Conservation (phyloP, 1,284 basidiomycete species). For the Rhodotorula sp. region DNA sequence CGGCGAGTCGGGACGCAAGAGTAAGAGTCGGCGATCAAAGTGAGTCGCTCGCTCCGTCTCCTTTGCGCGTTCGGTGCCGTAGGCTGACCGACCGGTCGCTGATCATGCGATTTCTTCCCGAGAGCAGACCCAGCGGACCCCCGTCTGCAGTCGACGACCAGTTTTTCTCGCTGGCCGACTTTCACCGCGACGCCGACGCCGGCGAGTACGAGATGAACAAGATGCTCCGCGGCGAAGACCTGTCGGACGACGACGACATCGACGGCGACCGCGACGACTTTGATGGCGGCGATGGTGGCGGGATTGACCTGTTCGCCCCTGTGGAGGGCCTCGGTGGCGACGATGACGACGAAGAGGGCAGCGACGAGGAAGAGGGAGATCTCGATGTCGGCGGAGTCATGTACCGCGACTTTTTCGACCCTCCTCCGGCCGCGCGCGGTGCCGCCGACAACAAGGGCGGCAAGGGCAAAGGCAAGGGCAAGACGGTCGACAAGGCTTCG, state of each 20-base stretch:
- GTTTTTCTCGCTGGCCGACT: constrained; percentile 86
- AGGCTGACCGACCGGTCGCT: neutral
- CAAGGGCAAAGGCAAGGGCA: constrained; percentile 38
- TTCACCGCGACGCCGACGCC: constrained; percentile 82
- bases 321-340: constrained; percentile 11
- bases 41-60: constrained; percentile 9
- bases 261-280: constrained; percentile 44
- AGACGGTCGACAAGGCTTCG: neutral
- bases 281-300: constrained; percentile 49
- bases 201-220: constrained; percentile 63
- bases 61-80: neutral
- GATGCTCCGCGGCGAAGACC: constrained; percentile 59
- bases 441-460: constrained; percentile 30
- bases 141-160: constrained; percentile 69
- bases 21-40: neutral
- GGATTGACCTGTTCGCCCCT: constrained; percentile 47
- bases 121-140: constrained; percentile 5
- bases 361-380: constrained; percentile 41
- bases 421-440: constrained; percentile 12
- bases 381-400: constrained; percentile 39
- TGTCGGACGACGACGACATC: constrained; percentile 56
- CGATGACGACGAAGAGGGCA: constrained; percentile 30
- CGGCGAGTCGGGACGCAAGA: constrained; percentile 13
- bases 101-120: neutral
- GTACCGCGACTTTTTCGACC: constrained; percentile 45